These are phyloP conservation scores for Fusarium succisae DNA, from an alignment of 2,329 filamentous ascomycete genomes.

Conservation along the genomic window DNA sequence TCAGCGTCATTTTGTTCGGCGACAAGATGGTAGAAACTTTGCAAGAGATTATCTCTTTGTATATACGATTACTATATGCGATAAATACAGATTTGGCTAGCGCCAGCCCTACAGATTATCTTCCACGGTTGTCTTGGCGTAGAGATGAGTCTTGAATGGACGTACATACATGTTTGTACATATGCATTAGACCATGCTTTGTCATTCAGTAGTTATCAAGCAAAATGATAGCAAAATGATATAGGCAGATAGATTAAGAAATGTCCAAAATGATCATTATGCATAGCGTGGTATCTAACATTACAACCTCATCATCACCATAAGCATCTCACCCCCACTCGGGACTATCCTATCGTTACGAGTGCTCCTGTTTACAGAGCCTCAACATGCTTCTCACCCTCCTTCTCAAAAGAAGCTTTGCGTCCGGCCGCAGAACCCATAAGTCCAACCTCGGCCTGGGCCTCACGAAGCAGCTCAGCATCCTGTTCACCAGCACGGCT, in stretches of 20 bases:
- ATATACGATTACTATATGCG: too few species aligned
- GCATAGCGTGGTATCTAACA: not conserved
- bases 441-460: constrained; percentile 36
- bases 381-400: constrained; percentile 16
- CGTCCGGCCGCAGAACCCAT: not conserved
- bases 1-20: too few species aligned
- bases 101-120: not conserved
- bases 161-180: too few species aligned
- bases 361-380: not conserved
- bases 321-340: not conserved
- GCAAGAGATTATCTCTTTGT: not conserved
- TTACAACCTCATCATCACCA: not conserved
- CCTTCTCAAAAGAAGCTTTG: constrained; percentile 7
- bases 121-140: not conserved
- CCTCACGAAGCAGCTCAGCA: constrained; percentile 33
- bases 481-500: constrained; percentile 47
- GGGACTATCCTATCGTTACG: not conserved
- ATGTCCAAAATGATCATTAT: not conserved
- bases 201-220: not conserved
- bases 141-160: not conserved
- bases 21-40: not conserved
- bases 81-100: not conserved
- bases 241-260: too few species aligned
- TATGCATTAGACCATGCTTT: not conserved
- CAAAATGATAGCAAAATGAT: rapidly evolving